Conservation (phyloP, 176 grass and related monocot species). For the Hsuehochloa calcarea region DNA sequence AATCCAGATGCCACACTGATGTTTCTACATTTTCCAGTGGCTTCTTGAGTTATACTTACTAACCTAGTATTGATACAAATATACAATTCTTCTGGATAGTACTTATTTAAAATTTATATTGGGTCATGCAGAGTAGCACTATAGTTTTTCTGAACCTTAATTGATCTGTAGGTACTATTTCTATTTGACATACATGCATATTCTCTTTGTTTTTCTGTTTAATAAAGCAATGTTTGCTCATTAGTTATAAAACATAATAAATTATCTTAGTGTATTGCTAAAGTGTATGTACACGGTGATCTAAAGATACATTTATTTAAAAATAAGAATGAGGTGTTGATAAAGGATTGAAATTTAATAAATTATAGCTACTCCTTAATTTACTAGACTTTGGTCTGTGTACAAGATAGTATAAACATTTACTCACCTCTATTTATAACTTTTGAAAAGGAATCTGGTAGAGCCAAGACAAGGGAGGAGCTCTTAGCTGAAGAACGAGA, state of each 20-base stretch:
- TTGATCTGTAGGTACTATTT: not conserved
- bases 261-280: constrained; percentile 1
- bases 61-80: not conserved
- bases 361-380: not conserved
- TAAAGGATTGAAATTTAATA: constrained; percentile 13
- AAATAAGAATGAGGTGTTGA: not conserved
- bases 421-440: not conserved
- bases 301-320: not conserved
- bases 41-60: not conserved
- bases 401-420: not conserved
- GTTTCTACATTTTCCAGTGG: constrained; percentile 7
- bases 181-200: not conserved
- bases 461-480: constrained; percentile 81
- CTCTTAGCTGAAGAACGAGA: constrained; percentile 97
- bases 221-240: constrained; percentile 13
- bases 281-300: constrained; percentile 5
- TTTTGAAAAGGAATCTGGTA: constrained; percentile 60
- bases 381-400: not conserved
- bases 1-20: constrained; percentile 5
- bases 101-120: constrained; percentile 23
- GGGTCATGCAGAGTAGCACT: not conserved
- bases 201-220: constrained; percentile 23
- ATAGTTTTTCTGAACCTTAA: constrained; percentile 24
- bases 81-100: not conserved
- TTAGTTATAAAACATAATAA: not conserved